Percentiles rank a stretch among this genome's conserved stretches.
These are phyloP conservation scores for Rhizopus sp. DNA, from an alignment of 371 early-diverging fungal species.

Conservation along the genomic window DNA sequence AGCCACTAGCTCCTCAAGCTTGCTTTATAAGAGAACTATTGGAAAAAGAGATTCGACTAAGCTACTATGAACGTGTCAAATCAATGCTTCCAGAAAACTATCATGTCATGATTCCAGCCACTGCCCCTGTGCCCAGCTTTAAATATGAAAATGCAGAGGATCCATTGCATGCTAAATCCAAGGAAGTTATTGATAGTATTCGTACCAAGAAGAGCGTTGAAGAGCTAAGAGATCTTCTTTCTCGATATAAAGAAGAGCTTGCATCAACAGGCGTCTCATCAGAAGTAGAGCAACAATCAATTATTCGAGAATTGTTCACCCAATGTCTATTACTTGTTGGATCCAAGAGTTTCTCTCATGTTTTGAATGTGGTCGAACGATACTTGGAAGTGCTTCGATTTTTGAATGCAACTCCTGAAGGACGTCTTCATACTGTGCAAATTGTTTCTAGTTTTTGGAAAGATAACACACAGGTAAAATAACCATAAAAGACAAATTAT, in stretches of 20 bases:
- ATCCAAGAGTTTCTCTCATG: slow-evolving; percentile 92
- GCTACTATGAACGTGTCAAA: slow-evolving; percentile 89
- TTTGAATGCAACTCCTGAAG: slow-evolving; percentile 62
- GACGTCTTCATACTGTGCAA: slow-evolving; percentile 68
- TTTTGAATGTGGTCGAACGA: slow-evolving; percentile 86
- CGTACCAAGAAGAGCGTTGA: slow-evolving; percentile 67
- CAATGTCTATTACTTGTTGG: slow-evolving; percentile 84
- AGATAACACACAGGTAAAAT: slow-evolving; percentile 68
- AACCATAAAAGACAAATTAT: background rate
- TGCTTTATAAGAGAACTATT: slow-evolving; percentile 84
- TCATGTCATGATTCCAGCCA: slow-evolving; percentile 58
- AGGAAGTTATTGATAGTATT: slow-evolving; percentile 58
- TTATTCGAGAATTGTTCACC: slow-evolving; percentile 72
- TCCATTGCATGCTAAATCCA: slow-evolving; percentile 60
- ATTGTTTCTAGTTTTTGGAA: slow-evolving; percentile 84
- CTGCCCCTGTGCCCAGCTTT: slow-evolving; percentile 72
- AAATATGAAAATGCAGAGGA: slow-evolving; percentile 57
- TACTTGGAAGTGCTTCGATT: slow-evolving; percentile 70
- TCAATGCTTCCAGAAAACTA: slow-evolving; percentile 73
- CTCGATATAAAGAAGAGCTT: slow-evolving; percentile 44
- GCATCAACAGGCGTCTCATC: slow-evolving; percentile 30
- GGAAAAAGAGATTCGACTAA: slow-evolving; percentile 75
- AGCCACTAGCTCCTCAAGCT: slow-evolving; percentile 49
- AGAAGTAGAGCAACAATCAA: slow-evolving; percentile 41
- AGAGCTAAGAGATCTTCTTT: slow-evolving; percentile 56